Conservation (phyloP, 768 basidiomycete genomes). For the Termitomyces sp. region DNA sequence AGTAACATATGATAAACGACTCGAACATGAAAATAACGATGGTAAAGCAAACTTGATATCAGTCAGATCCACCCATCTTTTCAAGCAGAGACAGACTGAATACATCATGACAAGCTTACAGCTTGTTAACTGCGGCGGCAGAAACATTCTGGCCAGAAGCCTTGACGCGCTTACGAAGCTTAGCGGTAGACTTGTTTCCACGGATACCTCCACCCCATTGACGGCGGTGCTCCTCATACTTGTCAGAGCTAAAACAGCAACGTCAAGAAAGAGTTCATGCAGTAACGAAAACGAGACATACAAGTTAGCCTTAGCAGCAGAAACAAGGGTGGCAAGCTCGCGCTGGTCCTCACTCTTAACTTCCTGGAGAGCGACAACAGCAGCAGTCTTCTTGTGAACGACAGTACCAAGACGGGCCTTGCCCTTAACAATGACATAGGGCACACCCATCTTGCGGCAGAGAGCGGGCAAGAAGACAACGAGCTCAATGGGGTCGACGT, state of each 20-base stretch:
- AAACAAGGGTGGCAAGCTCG: constrained; percentile 88
- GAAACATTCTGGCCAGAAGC: constrained; percentile 67
- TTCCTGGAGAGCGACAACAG: constrained; percentile 87
- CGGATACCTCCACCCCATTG: constrained; percentile 96
- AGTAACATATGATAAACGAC: constrained; percentile 9
- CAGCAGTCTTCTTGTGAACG: constrained; percentile 97
- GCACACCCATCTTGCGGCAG: constrained; percentile 99
- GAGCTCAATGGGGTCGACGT: constrained; percentile 98
- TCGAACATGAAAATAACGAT: constrained; percentile 8
- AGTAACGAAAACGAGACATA: constrained; percentile 32
- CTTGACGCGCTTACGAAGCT: constrained; percentile 92
- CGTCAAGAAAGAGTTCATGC: neutral
- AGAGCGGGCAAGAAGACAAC: constrained; percentile 97
- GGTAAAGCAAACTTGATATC: constrained; percentile 1
- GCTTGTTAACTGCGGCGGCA: constrained; percentile 55
- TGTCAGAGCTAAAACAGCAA: constrained; percentile 62
- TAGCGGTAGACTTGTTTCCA: constrained; percentile 91
- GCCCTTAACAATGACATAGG: constrained; percentile 97
- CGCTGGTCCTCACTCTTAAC: constrained; percentile 92
- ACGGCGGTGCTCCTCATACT: constrained; percentile 87
- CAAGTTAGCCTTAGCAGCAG: constrained; percentile 97
- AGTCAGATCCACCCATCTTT: constrained; percentile 9
- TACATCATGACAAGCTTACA: constrained; percentile 34
- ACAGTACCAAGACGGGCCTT: constrained; percentile 98
- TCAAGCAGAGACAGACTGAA: constrained; percentile 4